Base-by-base conservation (phyloP, 2,329 filamentous ascomycete genomes). In the Scleromitrula shiraiana region DNA sequence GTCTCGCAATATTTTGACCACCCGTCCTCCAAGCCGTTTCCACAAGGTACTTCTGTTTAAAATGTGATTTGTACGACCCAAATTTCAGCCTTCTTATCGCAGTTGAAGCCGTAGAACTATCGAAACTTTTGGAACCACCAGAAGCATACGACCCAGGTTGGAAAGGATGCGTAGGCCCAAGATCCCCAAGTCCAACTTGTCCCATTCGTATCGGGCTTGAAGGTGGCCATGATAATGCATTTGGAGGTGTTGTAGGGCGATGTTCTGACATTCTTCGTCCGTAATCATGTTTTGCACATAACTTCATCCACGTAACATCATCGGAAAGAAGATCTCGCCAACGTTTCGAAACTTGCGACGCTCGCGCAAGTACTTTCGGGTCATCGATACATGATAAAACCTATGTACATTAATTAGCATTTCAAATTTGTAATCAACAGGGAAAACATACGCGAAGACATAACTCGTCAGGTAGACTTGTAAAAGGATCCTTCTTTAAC, bases 321-420 rank as follows among this genome's bases (percentile, higher is more conserved):
- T 98, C 93, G 63, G 85, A 91, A 41, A 98, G 75, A 7, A 98
- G 75, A 66, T 96, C 90, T 54, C 88, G 80, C 93, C 93, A 98
- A 65, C 90, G 79, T 55, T 82, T 82, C 46, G 93, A 98, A n/a
- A 98, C 93, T 65, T 97, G 91, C 5, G 91, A 95, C 44, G 93
- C 87, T 64, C 93, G 79, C 32, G 90, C 91, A 39, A 98, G 75
- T 2, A 94, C 94, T 64, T 90, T 93, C 1, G 93, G 90, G 62
- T 98, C 93, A 62, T 98, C 93, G 62, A 98, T 91, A 65, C 95
- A 98, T 36, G 91, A 95, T 42, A 98, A 75, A 55, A 98, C 87
- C 85, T 95, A 61, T 23, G 20, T 5, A 7, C 32, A 46, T 56
- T 50, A 56, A 49, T 47, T 39, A 27, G 37, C 40, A n/a, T 14